A percentile compares a stretch with the other conserved stretches of the same genome.
phyloP scores from a whole-genome alignment of 768 basidiomycete species.

The Suillus bovinus region DNA sequence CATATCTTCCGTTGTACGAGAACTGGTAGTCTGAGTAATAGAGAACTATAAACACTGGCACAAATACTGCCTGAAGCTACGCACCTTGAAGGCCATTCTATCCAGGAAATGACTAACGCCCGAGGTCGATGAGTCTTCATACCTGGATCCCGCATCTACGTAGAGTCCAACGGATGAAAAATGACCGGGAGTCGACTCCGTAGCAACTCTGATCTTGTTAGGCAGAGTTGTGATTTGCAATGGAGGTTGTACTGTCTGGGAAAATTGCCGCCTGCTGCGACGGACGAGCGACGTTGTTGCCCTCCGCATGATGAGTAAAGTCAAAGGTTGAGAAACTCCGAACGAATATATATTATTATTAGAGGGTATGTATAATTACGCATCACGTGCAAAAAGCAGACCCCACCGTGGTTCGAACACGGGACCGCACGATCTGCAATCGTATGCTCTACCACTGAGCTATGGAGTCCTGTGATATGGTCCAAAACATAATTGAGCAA shows the following conservation, averaged over 20 bases:
- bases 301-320: slow-evolving; percentile 38
- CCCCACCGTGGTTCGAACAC: slow-evolving; percentile 60
- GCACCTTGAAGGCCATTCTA: slow-evolving; percentile 95
- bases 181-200: slow-evolving; percentile 88
- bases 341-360: too few species aligned
- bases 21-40: slow-evolving; percentile 62
- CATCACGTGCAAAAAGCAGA: slow-evolving; percentile 26
- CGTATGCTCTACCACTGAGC: slow-evolving; percentile 58
- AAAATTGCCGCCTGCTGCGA: slow-evolving; percentile 31
- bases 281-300: slow-evolving; percentile 39
- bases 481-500: background rate
- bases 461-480: slow-evolving; percentile 25
- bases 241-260: slow-evolving; percentile 33
- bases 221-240: slow-evolving; percentile 81
- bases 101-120: slow-evolving; percentile 94
- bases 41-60: slow-evolving; percentile 4
- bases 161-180: slow-evolving; percentile 94
- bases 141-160: slow-evolving; percentile 90
- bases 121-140: slow-evolving; percentile 69
- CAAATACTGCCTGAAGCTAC: slow-evolving; percentile 15
- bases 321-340: slow-evolving; percentile 6
- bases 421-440: slow-evolving; percentile 60
- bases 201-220: slow-evolving; percentile 91
- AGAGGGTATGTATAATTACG: slow-evolving; percentile 10
- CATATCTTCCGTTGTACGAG: slow-evolving; percentile 77